Conservation (phyloP, 306 rosid species). For the Hippophae gyantsensis region DNA sequence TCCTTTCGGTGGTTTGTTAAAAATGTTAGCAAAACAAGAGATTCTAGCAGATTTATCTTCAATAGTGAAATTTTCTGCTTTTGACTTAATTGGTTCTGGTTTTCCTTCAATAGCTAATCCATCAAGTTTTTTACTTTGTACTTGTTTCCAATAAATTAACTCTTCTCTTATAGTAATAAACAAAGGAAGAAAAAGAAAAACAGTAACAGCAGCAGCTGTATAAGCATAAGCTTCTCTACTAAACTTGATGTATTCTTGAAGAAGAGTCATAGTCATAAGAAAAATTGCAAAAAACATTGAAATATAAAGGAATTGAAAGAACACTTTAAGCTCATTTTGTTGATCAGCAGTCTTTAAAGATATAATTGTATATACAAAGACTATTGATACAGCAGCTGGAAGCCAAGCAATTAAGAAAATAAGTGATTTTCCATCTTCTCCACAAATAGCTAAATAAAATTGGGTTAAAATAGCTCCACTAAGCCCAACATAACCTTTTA, state of each 20-base stretch:
- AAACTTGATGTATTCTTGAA: slow-evolving; percentile 17
- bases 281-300: slow-evolving; percentile 32
- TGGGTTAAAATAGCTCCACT: slow-evolving; percentile 47
- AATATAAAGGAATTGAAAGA: slow-evolving; percentile 31
- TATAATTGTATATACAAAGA: slow-evolving; percentile 33
- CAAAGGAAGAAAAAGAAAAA: slow-evolving; percentile 25
- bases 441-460: slow-evolving; percentile 36
- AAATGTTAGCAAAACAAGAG: slow-evolving; percentile 14
- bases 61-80: not conserved
- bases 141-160: slow-evolving; percentile 16
- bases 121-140: slow-evolving; percentile 1
- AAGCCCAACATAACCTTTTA: slow-evolving; percentile 45
- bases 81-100: not conserved
- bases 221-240: slow-evolving; percentile 23
- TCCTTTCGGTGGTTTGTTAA: slow-evolving; percentile 27
- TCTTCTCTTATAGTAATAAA: slow-evolving; percentile 29
- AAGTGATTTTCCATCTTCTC: slow-evolving; percentile 31
- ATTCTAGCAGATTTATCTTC: no score
- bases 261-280: slow-evolving; percentile 26
- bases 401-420: slow-evolving; percentile 46
- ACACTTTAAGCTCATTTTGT: slow-evolving; percentile 25
- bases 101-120: slow-evolving; percentile 7
- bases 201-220: slow-evolving; percentile 18
- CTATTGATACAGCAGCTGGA: slow-evolving; percentile 33
- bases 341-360: slow-evolving; percentile 18